phyloP scores from a whole-genome alignment of 345 rosid genomes.

The Eucalyptus curtisii region DNA sequence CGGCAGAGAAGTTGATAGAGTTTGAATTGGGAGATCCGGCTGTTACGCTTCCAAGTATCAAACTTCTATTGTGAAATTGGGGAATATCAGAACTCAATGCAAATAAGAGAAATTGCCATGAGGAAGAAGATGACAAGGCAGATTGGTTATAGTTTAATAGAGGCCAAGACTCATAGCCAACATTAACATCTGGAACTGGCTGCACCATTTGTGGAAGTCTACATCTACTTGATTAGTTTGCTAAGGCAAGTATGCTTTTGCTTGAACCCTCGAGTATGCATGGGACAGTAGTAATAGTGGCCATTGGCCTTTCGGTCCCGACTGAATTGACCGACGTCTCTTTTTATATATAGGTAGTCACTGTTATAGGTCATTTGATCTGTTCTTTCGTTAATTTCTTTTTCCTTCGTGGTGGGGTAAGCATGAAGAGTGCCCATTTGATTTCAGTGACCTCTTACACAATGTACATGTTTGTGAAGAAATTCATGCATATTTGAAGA shows the following conservation, averaged over 20 bases:
- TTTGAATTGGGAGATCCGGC: conserved; percentile 44
- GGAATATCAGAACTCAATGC: conserved; percentile 40
- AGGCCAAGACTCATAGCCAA: conserved; percentile 4
- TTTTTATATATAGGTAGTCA: not conserved
- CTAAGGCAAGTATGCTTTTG: not conserved
- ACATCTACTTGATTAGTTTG: conserved; percentile 2
- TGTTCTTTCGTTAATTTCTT: not conserved
- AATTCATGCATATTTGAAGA: not conserved
- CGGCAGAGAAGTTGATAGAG: conserved; percentile 43
- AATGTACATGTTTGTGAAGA: not conserved
- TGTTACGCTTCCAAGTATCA: conserved; percentile 50
- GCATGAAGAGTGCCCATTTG: not conserved
- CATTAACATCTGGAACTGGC: not conserved
- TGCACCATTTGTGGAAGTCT: not conserved
- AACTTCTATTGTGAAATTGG: conserved; percentile 62
- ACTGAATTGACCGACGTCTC: not conserved
- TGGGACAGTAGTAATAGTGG: not conserved
- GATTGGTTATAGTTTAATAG: conserved; percentile 51
- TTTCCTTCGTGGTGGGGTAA: not conserved
- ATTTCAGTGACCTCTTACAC: not conserved
- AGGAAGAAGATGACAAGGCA: conserved; percentile 41
- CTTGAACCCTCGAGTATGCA: not conserved
- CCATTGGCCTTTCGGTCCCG: not conserved
- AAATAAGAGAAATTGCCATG: conserved; percentile 35
- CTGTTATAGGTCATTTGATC: not conserved